Evolutionary conservation across 2,329 filamentous ascomycete genomes (phyloP), one percentile per base, ranked within the genome.

Genomic region (Xylaria sp.): DNA sequence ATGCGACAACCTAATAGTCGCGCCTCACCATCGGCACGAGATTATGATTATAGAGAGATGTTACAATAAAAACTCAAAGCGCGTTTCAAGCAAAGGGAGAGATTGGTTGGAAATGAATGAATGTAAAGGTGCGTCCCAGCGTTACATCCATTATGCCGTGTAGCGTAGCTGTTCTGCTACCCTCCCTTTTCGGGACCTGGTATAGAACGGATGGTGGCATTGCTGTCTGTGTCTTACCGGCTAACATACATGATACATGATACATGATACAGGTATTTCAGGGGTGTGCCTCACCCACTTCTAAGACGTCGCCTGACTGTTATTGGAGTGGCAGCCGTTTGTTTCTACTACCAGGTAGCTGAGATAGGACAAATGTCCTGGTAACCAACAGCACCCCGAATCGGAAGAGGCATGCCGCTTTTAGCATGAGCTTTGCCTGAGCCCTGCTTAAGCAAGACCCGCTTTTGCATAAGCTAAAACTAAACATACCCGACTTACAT

Each of bases 191-290:
- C 36, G 8, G 52, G 9, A 39, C 46, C 5, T 28, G 23, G 55
- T 34, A 5, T 10, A 36, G 50, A 6, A 15, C 12, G 52, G 30
- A 55, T 36, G 52, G 32, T 55, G 6, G 32, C 52, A 36, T 55
- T 20, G n/a, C 4, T 36, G 30, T 34, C 4, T 36, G 30, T 34
- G 25, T 53, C 25, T 23, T 12, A 46, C 62, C 45, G 55, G 53
- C n/a, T 64, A 34, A 55, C 52, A 23, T 52, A 30, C 46, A 18
- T 52, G 12, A 28, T 39, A 58, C 36, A 45, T 20, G 52, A 28
- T 23, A 56, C 12, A 18, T 13, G 46, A 30, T 23, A 36, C n/a
- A n/a, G n/a, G 50, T n/a, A 55, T 55, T 55, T 55, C 52, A 55
- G 52, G 52, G 52, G 52, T 13, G 23, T 65, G 36, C 36, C 30